These are phyloP conservation scores for Aspergillus felis DNA, from an alignment of 2,329 filamentous ascomycete species.

Conservation along the genomic window DNA sequence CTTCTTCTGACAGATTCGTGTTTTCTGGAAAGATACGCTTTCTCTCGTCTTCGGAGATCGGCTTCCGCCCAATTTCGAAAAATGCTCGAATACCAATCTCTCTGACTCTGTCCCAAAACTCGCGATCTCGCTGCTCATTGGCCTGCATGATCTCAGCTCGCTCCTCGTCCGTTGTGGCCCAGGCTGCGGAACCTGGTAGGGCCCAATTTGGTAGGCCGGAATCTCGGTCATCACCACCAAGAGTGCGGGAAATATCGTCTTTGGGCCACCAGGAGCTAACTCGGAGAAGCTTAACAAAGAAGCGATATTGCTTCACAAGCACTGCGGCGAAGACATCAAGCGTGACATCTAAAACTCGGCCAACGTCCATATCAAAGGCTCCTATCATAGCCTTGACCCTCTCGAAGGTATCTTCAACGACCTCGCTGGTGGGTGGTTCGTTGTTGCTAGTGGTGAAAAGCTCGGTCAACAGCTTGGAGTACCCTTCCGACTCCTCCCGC, in stretches of 20 bases:
- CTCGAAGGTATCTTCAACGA: slow-evolving; percentile 82
- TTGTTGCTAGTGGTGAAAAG: slow-evolving; percentile 83
- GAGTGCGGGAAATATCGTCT: slow-evolving; percentile 49
- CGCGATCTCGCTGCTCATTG: slow-evolving; percentile 63
- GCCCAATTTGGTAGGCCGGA: slow-evolving; percentile 81
- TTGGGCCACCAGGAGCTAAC: slow-evolving; percentile 96
- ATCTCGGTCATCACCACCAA: slow-evolving; percentile 33
- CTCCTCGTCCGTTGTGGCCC: slow-evolving; percentile 65
- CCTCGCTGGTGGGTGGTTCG: slow-evolving; percentile 67
- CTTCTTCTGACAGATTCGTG: slow-evolving; percentile 42
- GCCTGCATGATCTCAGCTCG: slow-evolving; percentile 54
- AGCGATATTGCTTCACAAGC: slow-evolving; percentile 85
- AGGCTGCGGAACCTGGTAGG: slow-evolving; percentile 63
- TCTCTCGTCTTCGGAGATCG: slow-evolving; percentile 58
- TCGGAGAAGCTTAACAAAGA: slow-evolving; percentile 89
- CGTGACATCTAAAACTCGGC: slow-evolving; percentile 87
- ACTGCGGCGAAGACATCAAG: slow-evolving; percentile 93
- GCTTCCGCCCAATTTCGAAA: slow-evolving; percentile 78
- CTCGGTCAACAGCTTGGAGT: slow-evolving; percentile 92
- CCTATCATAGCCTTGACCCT: slow-evolving; percentile 91
- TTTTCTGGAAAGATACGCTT: slow-evolving; percentile 44
- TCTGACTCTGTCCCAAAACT: slow-evolving; percentile 79
- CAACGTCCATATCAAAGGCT: slow-evolving; percentile 94
- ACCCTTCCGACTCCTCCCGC: slow-evolving; percentile 93
- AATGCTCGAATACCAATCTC: slow-evolving; percentile 76